These are phyloP conservation scores for Chlorella sp. DNA, from an alignment of 139 green algal genomes.

Conservation along the genomic window DNA sequence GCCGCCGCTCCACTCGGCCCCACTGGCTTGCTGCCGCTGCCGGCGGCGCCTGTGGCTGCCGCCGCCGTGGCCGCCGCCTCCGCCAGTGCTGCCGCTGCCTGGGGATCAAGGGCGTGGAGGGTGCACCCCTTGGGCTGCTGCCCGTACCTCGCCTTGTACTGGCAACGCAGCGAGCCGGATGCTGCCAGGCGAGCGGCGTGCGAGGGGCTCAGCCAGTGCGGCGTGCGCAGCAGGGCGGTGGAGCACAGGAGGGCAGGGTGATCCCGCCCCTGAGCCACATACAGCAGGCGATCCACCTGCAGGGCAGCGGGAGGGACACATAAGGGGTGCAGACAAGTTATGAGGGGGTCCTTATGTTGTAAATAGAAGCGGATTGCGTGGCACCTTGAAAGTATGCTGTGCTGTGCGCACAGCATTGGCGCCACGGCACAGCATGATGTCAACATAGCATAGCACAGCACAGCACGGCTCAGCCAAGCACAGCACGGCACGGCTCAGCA, in stretches of 20 bases:
- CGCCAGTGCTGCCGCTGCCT: not conserved
- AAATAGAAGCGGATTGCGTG: too few species aligned
- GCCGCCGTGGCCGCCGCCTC: not conserved
- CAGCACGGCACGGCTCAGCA: too few species aligned
- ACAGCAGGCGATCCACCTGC: slow-evolving; percentile 42
- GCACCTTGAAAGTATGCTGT: too few species aligned
- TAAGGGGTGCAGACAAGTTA: not conserved
- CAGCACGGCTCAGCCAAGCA: too few species aligned
- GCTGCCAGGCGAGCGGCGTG: slow-evolving; percentile 10
- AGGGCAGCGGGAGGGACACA: not conserved
- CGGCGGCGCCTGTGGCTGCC: not conserved
- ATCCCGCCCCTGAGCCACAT: slow-evolving; percentile 62
- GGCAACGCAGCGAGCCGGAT: slow-evolving; percentile 24
- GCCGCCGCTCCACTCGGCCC: not conserved
- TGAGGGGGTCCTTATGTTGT: too few species aligned
- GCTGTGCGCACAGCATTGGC: too few species aligned
- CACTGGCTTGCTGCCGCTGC: not conserved
- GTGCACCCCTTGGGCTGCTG: slow-evolving; percentile 47
- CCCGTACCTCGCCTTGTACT: slow-evolving; percentile 70
- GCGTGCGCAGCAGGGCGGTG: slow-evolving; percentile 49
- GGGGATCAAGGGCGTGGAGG: not conserved
- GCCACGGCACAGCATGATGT: too few species aligned
- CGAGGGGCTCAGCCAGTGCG: slow-evolving; percentile 66
- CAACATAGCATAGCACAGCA: too few species aligned
- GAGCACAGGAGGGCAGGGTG: slow-evolving; percentile 70